These are phyloP conservation scores for Thamnidium elegans DNA, from an alignment of 192 early-diverging fungal species.

Conservation along the genomic window DNA sequence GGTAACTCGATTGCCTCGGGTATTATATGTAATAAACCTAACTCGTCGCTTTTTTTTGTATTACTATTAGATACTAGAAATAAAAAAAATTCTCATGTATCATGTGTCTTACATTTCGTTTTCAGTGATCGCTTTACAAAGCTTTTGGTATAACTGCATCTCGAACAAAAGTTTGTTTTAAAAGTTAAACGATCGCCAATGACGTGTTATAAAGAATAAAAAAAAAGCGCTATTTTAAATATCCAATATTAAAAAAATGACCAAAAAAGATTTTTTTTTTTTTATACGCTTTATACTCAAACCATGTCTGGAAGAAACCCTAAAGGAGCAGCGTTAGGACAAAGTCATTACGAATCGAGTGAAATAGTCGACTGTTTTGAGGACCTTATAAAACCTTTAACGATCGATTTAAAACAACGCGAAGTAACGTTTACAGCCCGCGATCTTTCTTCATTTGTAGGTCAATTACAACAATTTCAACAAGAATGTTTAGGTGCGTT, in stretches of 20 bases:
- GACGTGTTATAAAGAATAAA: no score
- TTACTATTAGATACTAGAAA: no score
- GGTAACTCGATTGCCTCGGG: conserved; percentile 12
- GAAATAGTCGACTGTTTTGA: conserved; percentile 44
- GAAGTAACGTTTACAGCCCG: conserved; percentile 33
- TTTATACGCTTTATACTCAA: not conserved
- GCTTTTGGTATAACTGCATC: no score
- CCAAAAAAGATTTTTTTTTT: no score
- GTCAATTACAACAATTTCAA: conserved; percentile 52
- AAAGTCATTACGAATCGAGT: conserved; percentile 36
- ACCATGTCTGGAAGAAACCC: conserved; percentile 22
- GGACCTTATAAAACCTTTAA: conserved; percentile 28
- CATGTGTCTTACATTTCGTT: no score
- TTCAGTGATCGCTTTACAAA: no score
- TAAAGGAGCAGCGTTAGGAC: conserved; percentile 29
- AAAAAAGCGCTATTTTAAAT: no score
- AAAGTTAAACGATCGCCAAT: no score
- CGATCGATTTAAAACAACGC: conserved; percentile 35
- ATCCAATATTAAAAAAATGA: no score
- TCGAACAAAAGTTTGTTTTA: no score
- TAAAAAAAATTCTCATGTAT: no score
- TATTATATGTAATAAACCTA: conserved; percentile 18
- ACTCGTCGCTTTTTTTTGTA: conserved; percentile 22
- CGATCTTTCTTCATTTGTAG: conserved; percentile 43
- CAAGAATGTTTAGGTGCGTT: conserved; percentile 44